Evolutionary conservation across 768 basidiomycete genomes (phyloP), one percentile per base, ranked within the genome.

Genomic region (Udeniomyces megalosporus): DNA sequence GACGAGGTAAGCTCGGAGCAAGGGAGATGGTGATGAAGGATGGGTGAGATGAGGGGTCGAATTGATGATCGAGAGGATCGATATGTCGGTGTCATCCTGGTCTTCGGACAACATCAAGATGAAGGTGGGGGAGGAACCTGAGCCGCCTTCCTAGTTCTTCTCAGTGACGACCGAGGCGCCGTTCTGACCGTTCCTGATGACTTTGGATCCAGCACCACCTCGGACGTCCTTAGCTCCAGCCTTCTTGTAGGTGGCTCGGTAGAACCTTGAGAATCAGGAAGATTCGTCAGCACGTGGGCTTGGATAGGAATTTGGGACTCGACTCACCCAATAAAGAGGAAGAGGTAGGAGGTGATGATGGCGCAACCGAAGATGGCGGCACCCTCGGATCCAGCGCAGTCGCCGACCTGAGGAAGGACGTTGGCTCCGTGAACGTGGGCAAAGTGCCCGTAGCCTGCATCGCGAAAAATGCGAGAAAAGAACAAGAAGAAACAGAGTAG

Each of bases 321-420:
- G 24, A 72, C 74, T 69, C 61, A 74, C 74, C 71, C 88, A 79
- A 97, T 88, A 79, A 99, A 97, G 62, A 99, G 81, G 69, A 83
- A 81, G 58, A 99, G 82, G 76, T 96, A 97, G 70, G 81, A 85
- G 29, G 88, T 86, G 68, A 99, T 79, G 51, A 99, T 80, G 26
- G 74, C 81, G 71, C 91, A 95, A 52, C 92, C 95, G 62, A 93
- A 84, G 62, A 90, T 64, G 2, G 95, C 95, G 58, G 93, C 88
- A 17, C 76, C 75, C 75, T 93, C 88, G 22, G 86, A 84, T 49
- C 95, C 95, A 45, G 90, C 83, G 69, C 95, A 99, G 72, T 84
- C 82, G 44, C 80, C 86, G 24, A 84, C 66, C 67, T 78, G 74
- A n/a, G 90, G 91, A n/a, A 84, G 74, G 4, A 24, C 29, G 51